Evolutionary conservation across 2,329 filamentous ascomycete species (phyloP), one percentile per base, ranked within the genome.

Genomic region (Fusarium domesticum): DNA sequence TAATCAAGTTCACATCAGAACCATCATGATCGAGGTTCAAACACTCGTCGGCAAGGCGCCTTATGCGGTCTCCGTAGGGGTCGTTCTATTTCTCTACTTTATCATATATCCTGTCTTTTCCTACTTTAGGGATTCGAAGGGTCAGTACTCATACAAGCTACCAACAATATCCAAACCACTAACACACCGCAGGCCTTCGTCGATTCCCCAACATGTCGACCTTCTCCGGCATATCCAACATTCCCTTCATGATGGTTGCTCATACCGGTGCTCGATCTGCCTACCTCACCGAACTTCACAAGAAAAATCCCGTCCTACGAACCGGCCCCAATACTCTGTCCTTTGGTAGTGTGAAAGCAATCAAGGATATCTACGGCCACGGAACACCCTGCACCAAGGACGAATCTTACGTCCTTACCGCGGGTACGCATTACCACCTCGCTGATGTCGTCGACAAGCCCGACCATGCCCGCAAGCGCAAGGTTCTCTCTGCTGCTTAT

Each of bases 391-490:
- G 74, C 51, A 67, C 61, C 31, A 79, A 79, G 49, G 76, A 77
- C 28, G 60, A 60, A 3, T 70, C 68, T 8, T 78, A 78, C 50
- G 43, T 61, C 6, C 51, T 71, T 6, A 65, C 68, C 0, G 64
- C 74, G 0, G 75, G 75, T 3, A 67, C 70, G 0, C 75, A 79
- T 54, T 72, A 62, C 48, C 70, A 79, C 45, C 68, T 80, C 2
- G 74, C 74, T 19, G 75, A 78, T 56, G 73, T 75, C 5, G 56
- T 74, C 10, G 73, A 78, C 56, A 75, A 74, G 58, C 58, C 63
- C n/a, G 73, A 78, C 7, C 76, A 80, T 46, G 66, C 71, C 3
- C 64, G 70, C 3, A 78, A 78, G 59, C 69, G 75, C 31, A 73
- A 74, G 51, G 65, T 76, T 4, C 54, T 80, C 2, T 72, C 73